A percentile compares a stretch with the other conserved stretches of the same genome.
Evolutionary conservation across 2,329 filamentous ascomycete species (phyloP).

Genomic region (Magnaporthiopsis rhizophila): DNA sequence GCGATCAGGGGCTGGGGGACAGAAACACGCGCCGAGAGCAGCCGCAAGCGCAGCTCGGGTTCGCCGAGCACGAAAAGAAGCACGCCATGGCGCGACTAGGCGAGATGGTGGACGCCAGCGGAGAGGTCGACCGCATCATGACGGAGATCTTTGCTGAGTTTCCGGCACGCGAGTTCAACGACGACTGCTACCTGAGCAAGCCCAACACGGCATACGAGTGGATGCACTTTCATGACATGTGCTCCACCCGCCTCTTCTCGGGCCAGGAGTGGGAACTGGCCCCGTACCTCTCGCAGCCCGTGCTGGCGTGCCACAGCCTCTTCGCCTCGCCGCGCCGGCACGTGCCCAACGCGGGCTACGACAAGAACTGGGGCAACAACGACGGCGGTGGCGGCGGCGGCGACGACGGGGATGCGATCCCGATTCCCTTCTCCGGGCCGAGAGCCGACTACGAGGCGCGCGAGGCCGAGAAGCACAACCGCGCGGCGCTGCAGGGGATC

Average conservation of each 20-base stretch:
- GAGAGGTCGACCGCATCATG: slow-evolving; percentile 70
- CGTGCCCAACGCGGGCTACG: slow-evolving; percentile 30
- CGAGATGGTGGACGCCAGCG: slow-evolving; percentile 72
- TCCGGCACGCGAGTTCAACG: slow-evolving; percentile 81
- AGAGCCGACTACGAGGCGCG: slow-evolving; percentile 73
- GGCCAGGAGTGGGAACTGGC: slow-evolving; percentile 89
- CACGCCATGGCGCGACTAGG: slow-evolving; percentile 62
- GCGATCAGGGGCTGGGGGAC: slow-evolving; percentile 14
- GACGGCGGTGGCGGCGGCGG: slow-evolving; percentile 27
- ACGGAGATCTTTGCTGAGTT: slow-evolving; percentile 82
- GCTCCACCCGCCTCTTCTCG: slow-evolving; percentile 71
- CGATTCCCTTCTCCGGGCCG: slow-evolving; percentile 71
- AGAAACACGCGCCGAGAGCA: slow-evolving; percentile 45
- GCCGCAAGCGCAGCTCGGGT: slow-evolving; percentile 55
- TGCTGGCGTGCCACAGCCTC: slow-evolving; percentile 83
- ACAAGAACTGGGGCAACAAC: slow-evolving; percentile 34
- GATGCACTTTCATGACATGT: slow-evolving; percentile 85
- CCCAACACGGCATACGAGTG: slow-evolving; percentile 85
- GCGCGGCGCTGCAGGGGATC: slow-evolving; percentile 62
- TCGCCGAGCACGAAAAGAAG: slow-evolving; percentile 65
- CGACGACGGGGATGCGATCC: slow-evolving; percentile 38
- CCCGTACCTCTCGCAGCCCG: slow-evolving; percentile 77
- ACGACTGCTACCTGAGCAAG: slow-evolving; percentile 85
- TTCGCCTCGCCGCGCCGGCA: slow-evolving; percentile 67
- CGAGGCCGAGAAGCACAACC: slow-evolving; percentile 74